Percentiles rank a stretch among this genome's conserved stretches.
Conservation (phyloP, 352 stramenopile species). For the Bremia lactucae region DNA sequence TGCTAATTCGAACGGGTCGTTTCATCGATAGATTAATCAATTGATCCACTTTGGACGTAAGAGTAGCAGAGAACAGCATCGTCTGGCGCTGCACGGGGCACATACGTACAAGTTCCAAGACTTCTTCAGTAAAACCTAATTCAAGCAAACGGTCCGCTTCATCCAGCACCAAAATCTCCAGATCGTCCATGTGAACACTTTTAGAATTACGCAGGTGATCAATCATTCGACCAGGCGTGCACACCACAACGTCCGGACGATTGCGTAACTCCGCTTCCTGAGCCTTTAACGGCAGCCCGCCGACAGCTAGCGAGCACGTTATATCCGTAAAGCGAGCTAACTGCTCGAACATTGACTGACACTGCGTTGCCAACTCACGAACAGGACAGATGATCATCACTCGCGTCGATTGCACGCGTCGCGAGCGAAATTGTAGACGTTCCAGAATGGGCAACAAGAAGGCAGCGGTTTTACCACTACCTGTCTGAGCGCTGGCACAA, state of each 20-base stretch:
- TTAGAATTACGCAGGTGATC: slow-evolving; percentile 96
- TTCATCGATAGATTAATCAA: slow-evolving; percentile 96
- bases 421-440: slow-evolving; percentile 90
- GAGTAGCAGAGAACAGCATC: slow-evolving; percentile 98
- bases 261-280: slow-evolving; percentile 94
- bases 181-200: slow-evolving; percentile 94
- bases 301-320: slow-evolving; percentile 87
- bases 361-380: slow-evolving; percentile 94
- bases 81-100: slow-evolving; percentile 94
- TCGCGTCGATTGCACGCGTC: slow-evolving; percentile 79
- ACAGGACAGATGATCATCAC: slow-evolving; percentile 97
- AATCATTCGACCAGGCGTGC: slow-evolving; percentile 96
- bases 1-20: slow-evolving; percentile 90
- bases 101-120: slow-evolving; percentile 92
- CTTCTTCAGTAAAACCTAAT: slow-evolving; percentile 97
- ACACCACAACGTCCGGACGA: slow-evolving; percentile 95
- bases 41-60: slow-evolving; percentile 96
- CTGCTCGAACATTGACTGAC: slow-evolving; percentile 91
- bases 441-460: slow-evolving; percentile 97
- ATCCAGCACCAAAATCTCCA: slow-evolving; percentile 95
- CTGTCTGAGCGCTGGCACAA: slow-evolving; percentile 93
- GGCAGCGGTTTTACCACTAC: slow-evolving; percentile 96
- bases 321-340: slow-evolving; percentile 94
- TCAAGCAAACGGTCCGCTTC: slow-evolving; percentile 95
- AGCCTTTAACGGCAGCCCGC: slow-evolving; percentile 81